Evolutionary conservation across 2,329 filamentous ascomycete species (phyloP), one percentile per base, ranked within the genome.

Genomic region (Monosporascus sp.): DNA sequence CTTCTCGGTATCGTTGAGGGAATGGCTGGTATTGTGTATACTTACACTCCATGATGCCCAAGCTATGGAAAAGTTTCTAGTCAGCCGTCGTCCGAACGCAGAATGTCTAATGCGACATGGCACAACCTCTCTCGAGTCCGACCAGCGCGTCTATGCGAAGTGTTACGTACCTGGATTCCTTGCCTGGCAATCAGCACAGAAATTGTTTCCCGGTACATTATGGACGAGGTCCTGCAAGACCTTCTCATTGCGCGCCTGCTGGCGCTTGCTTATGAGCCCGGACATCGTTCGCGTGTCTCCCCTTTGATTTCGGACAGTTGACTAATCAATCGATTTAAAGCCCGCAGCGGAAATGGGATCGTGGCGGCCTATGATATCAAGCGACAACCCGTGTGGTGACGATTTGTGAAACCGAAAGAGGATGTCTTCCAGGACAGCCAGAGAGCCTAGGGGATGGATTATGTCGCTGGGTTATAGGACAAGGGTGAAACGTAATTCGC

Each of bases 31-130:
- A 41, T 46, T 43, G 50, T 43, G 47, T 50, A 24, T 51, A 79
- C 88, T 68, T 85, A 95, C 89, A 73, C 88, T 97, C 92, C 92
- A 97, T 76, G 90, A 96, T 71, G 92, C 91, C 92, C 92, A 97
- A 75, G 85, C 90, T 94, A 67, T 58, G 60, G 54, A 53, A 31
- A 54, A 58, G 57, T 59, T 47, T 4, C 31, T 35, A 14, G 31
- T 35, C 31, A 35, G 31, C 31, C 11, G 9, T 35, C 31, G 31
- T 35, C 31, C 9, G 31, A 14, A 35, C 11, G 9, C 31, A 35
- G 31, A 35, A 35, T 14, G 31, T 14, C 31, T 35, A 14, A 22
- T 14, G 22, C 44, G 44, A 18, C 44, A 41, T 41, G 38, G 18
- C 38, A 18, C 6, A 41, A 9, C 17, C 38, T 41, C 17, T 41